These are phyloP conservation scores for Trapa bicornis DNA, from an alignment of 345 rosid species.

Conservation along the genomic window DNA sequence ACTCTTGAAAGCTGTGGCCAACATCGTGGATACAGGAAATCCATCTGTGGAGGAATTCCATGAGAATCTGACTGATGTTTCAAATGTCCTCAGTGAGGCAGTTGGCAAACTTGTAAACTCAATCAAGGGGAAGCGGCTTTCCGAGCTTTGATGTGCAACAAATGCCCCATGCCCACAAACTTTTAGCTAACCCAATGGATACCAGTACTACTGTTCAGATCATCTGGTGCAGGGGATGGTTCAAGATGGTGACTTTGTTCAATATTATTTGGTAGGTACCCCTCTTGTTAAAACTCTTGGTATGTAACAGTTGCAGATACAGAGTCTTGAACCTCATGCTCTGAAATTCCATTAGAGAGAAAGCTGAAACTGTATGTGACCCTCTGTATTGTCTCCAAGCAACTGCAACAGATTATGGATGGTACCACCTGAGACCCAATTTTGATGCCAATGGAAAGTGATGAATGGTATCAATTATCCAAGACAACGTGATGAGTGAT, in stretches of 20 bases:
- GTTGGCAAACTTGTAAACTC: constrained; percentile 47
- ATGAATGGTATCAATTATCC: background rate
- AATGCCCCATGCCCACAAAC: background rate
- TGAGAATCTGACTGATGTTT: constrained; percentile 62
- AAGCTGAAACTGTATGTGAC: too few relatives aligned
- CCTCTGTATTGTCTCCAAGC: too few relatives aligned
- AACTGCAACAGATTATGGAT: too few relatives aligned
- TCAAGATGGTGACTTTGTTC: background rate
- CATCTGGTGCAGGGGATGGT: background rate
- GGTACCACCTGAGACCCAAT: too few relatives aligned
- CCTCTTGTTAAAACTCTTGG: background rate
- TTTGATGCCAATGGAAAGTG: background rate
- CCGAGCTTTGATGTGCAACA: constrained; percentile 41
- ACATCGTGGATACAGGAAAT: constrained; percentile 70
- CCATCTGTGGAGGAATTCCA: constrained; percentile 74
- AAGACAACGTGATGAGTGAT: background rate
- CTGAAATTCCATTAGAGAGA: too few relatives aligned
- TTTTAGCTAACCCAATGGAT: background rate
- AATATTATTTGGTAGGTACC: background rate
- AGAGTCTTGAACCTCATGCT: background rate
- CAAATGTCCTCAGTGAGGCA: constrained; percentile 42
- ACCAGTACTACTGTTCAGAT: background rate
- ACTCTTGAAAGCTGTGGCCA: constrained; percentile 80
- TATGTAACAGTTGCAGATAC: background rate
- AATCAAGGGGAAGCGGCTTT: constrained; percentile 52